A percentile compares a stretch with the other conserved stretches of the same genome.
phyloP scores from a whole-genome alignment of 2,329 filamentous ascomycete species.

The Triangularia setosa region DNA sequence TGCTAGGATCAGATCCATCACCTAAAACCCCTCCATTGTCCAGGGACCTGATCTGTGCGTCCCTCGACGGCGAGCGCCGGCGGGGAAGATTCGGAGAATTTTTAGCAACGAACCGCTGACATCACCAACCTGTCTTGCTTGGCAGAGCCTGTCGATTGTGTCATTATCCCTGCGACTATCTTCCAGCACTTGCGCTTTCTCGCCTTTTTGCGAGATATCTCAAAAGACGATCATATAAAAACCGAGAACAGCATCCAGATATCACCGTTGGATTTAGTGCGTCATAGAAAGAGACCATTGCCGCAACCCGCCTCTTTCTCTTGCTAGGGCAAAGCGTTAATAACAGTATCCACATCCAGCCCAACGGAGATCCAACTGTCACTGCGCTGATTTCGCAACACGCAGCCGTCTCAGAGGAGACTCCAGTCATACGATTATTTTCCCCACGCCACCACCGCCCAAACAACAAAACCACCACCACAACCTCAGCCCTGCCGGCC shows the following conservation, averaged over 20 bases:
- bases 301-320: background rate
- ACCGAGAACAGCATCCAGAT: background rate
- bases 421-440: constrained; percentile 15
- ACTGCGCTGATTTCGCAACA: background rate
- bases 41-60: constrained; percentile 10
- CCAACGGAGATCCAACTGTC: background rate
- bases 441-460: background rate
- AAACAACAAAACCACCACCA: constrained; percentile 8
- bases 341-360: background rate
- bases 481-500: background rate
- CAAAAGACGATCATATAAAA: background rate
- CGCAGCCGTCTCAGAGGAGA: background rate
- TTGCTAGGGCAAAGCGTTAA: background rate
- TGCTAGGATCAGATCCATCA: background rate
- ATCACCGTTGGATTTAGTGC: background rate
- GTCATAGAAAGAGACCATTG: background rate
- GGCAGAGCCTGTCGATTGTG: background rate
- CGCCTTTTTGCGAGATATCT: background rate
- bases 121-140: constrained; percentile 10
- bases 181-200: background rate
- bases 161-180: constrained; percentile 1
- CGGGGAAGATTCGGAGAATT: constrained; percentile 22
- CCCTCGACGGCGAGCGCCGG: background rate
- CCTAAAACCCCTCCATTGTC: background rate
- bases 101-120: constrained; percentile 9